Evolutionary conservation across 805 yeast species (phyloP), one percentile per base, ranked within the genome.

Genomic region (Starmerella bacillaris): DNA sequence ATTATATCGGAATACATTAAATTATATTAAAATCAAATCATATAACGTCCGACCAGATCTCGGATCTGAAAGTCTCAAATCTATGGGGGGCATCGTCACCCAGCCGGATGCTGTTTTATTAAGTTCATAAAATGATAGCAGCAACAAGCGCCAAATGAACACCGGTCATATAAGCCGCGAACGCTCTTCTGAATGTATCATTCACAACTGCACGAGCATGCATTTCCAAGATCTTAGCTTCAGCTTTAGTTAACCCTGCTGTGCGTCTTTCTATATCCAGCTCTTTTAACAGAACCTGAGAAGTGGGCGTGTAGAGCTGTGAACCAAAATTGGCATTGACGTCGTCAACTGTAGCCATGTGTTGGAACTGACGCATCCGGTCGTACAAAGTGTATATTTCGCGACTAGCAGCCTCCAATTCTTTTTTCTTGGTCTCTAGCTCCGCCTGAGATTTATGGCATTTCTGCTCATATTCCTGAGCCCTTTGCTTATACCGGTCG

Each of bases 401-500:
- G 6, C 21, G 60, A 53, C 77, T 74, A 48, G 84, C 59, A 3
- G 63, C 57, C 35, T 65, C 65, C 26, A 78, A 57, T 46, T 80
- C 82, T 35, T 75, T 56, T 40, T 72, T 72, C 44, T 80, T 59
- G 37, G 75, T 78, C 26, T 60, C 64, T 19, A 75, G 63, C 27
- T 64, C 61, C 16, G 58, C 52, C 34, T 62, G 62, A 42, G 68
- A 71, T 44, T 68, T 69, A 52, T 78, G 72, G 26, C 74, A 49
- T 47, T 82, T 92, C 37, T 77, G 77, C 53, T 86, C 96, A 36
- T 89, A 64, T 51, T 80, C 94, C 38, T 68, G 69, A 49, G 77
- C 80, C 36, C 82, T 67, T n/a, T 70, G 67, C 48, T 92, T 72
- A 62, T 84, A 83, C 42, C 98, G 63, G 55, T 86, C 98, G 53